Evolutionary conservation across 805 yeast species (phyloP), one percentile per base, ranked within the genome.

Genomic region (Wickerhamiella shivajii): DNA sequence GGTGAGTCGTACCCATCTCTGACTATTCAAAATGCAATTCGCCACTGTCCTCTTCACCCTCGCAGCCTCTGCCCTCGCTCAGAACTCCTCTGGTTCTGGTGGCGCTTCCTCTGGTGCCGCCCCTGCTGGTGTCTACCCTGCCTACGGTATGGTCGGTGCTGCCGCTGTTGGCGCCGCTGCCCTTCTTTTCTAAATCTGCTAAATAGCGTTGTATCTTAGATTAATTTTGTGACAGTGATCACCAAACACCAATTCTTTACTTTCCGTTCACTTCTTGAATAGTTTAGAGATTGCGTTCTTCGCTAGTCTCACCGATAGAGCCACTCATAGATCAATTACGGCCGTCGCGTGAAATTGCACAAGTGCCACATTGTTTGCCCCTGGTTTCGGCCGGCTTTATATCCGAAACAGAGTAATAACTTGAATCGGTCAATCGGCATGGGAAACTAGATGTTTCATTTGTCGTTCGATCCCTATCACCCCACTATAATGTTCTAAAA

Each of bases 21-120:
- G 11, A 10, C 11, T 3, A 4, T 10, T 19, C 26, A 26, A 25
- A 33, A 33, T 33, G 36, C 30, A 33, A 20, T 33, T 27, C 36
- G 26, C 36, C 21, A 17, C 31, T 27, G 29, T 33, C 22, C 22
- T 27, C 36, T 17, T 27, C 27, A 19, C 33, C 15, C 19, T 33
- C 23, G 27, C 24, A 26, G 31, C 30, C 23, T 20, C 33, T 18
- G 36, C 33, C 25, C 25, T 22, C 16, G 29, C 35, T 22, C 20
- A 27, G 16, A 15, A 18, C 28, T 18, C 33, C 6, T 18, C 37
- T 14, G 23, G 38, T 19, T 26, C 39, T 12, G 13, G 30, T 27
- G 31, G 25, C 18, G 23, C 34, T 17, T 27, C 30, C n/a, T 25
- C 34, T 24, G 12, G 27, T 24, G 23, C 27, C 13, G 27, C 40